Base-by-base conservation (phyloP, 192 early-diverging fungal species). In the Linnemannia elongata region DNA sequence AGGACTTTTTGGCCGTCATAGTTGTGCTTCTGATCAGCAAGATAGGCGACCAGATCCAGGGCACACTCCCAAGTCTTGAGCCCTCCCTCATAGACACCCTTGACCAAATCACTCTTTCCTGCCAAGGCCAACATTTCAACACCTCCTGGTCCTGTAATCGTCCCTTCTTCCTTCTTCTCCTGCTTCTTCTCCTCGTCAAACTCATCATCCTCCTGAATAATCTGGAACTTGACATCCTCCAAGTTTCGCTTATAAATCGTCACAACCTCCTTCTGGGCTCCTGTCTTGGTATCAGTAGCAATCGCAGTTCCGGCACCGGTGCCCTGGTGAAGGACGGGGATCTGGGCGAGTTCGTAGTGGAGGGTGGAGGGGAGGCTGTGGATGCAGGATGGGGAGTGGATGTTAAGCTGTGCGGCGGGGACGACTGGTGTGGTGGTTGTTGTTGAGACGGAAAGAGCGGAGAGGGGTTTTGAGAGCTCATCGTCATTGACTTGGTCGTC, bases 21-120 rank as follows among this genome's bases (percentile, higher is more conserved):
- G 30, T 86, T 63, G 18, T 83, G 76, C 27, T 79, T 81, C 35
- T 92, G 85, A 27, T 88, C 83, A 30, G 92, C 88, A 27, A 97
- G 82, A 77, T 93, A 96, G 68, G 92, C 85, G 27, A 97, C 92
- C 71, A 99, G 88, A 90, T 99, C 98, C 42, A 96, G 76, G 13
- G 96, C 93, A 84, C 97, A 98, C 82, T 99, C 98, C 98, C 98
- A 99, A 0, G 98, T 99, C 89, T 99, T 99, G 75, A 98, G 92
- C 18, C 98, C 98, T 54, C 94, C 98, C 84, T 98, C 98, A 80
- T 99, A 99, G 6, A 96, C 95, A 18, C 97, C 97, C 73, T 93
- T 91, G 47, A 99, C 93, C 7, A 99, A 83, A 88, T 99, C 98
- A 70, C 88, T 93, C 55, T 89, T 90, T 33, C 83, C 90, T 15